Conservation (phyloP, 208 protist genomes). For the Leishmania mexicana region DNA sequence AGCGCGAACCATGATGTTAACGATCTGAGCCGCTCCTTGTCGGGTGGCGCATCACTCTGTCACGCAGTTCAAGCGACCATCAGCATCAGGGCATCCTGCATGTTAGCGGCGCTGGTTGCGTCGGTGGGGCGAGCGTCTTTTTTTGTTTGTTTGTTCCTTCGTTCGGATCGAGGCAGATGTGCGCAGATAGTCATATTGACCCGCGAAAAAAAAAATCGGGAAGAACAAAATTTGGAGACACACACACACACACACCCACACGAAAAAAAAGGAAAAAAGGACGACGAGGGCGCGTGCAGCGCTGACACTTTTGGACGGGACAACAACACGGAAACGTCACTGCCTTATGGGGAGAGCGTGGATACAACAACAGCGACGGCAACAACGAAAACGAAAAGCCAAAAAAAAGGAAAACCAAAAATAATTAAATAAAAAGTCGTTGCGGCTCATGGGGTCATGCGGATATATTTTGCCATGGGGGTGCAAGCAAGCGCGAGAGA, state of each 20-base stretch:
- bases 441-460: not conserved
- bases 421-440: no score
- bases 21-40: not conserved
- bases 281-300: no score
- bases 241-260: no score
- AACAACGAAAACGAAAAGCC: not conserved
- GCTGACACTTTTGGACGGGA: no score
- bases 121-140: not conserved
- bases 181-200: no score
- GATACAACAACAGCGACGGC: not conserved
- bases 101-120: not conserved
- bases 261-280: no score
- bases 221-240: no score
- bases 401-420: not conserved
- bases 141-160: not conserved
- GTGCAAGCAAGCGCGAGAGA: not conserved
- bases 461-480: not conserved
- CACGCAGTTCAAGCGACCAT: not conserved
- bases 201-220: no score
- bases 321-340: not conserved
- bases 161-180: no score
- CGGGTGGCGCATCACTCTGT: not conserved
- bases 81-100: not conserved
- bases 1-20: not conserved
- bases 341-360: not conserved